Conservation (phyloP, 2,329 filamentous ascomycete species). For the Fusarium pseudonygamai region DNA sequence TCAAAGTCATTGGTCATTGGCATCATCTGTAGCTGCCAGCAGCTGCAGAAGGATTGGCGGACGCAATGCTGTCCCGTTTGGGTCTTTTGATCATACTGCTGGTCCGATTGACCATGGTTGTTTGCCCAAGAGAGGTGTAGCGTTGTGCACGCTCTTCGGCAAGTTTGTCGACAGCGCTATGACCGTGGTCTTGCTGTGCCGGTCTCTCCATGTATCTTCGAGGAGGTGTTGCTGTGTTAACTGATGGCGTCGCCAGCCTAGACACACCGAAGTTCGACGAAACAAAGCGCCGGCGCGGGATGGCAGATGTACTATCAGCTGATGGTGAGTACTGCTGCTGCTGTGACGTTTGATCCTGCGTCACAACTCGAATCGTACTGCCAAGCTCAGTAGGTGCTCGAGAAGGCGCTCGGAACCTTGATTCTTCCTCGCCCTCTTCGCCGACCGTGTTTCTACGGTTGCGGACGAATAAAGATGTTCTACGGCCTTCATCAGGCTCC, state of each 20-base stretch:
- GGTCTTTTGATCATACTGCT: conserved; percentile 57
- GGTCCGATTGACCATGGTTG: conserved; percentile 54
- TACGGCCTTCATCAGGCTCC: conserved; percentile 58
- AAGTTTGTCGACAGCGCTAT: conserved; percentile 37
- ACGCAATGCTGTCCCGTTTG: conserved; percentile 53
- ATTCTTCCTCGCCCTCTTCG: conserved; percentile 59
- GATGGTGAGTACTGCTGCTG: conserved; percentile 32
- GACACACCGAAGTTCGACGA: conserved; percentile 58
- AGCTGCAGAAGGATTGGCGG: conserved; percentile 51
- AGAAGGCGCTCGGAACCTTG: conserved; percentile 65
- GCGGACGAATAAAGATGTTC: conserved; percentile 56
- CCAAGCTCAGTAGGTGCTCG: conserved; percentile 67
- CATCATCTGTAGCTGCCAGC: conserved; percentile 58
- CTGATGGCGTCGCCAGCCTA: conserved; percentile 54
- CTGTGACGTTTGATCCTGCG: conserved; percentile 40
- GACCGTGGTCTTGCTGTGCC: conserved; percentile 50
- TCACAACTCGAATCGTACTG: conserved; percentile 48
- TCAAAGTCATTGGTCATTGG: conserved; percentile 42
- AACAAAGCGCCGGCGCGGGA: conserved; percentile 64
- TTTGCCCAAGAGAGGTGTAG: conserved; percentile 56
- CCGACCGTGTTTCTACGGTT: conserved; percentile 57
- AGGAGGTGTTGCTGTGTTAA: conserved; percentile 50
- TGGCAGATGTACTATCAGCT: conserved; percentile 37
- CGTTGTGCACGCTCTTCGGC: conserved; percentile 47
- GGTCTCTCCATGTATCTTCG: conserved; percentile 55